Base-by-base conservation (phyloP, 2,329 filamentous ascomycete species). In the Corynespora cassiicola region DNA sequence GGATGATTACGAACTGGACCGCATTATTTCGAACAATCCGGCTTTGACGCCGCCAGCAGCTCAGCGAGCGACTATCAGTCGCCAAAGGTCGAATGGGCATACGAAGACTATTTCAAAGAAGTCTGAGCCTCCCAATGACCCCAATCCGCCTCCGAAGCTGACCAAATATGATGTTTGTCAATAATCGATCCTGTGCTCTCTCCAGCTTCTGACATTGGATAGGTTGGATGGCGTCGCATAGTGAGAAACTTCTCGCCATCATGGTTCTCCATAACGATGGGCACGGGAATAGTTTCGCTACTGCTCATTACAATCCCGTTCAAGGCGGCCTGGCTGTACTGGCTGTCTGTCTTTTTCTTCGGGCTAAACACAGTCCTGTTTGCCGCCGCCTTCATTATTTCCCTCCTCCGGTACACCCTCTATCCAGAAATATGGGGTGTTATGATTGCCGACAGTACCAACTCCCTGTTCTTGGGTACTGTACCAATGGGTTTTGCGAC, bases 401-500 rank as follows among this genome's bases (percentile, higher is more conserved):
- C 79, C 1, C 39, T 80, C 2, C 58, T 85, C 3, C 76, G 86
- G 4, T 89, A 88, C 52, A 69, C 70, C 0, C 54, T 87, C 1
- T 88, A 86, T 53, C 85, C 84, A 0, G 75, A 79, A 41, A 82
- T 87, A 19, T 88, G 84, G 77, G 46, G 42, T 0, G 79, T 77
- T 11, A 86, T 89, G 84, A 76, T 88, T 22, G 68, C 72, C 2
- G 82, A 89, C 57, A 84, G 82, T 1, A 77, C 76, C 1, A 82
- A 89, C 55, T 84, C 80, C 1, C 72, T 89, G 36, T 89, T 88
- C 50, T 67, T 89, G 3, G 85, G 69, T 0, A 85, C 82, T 0
- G 77, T 86, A 20, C 84, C 84, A 0, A 87, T 88, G 81, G 84
- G 77, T 0, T 77, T 88, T 41, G 80, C 82, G 0, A 87, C 84